Evolutionary conservation across 2,329 filamentous ascomycete genomes (phyloP).

Genomic region (Sclerotiophoma versabilis): DNA sequence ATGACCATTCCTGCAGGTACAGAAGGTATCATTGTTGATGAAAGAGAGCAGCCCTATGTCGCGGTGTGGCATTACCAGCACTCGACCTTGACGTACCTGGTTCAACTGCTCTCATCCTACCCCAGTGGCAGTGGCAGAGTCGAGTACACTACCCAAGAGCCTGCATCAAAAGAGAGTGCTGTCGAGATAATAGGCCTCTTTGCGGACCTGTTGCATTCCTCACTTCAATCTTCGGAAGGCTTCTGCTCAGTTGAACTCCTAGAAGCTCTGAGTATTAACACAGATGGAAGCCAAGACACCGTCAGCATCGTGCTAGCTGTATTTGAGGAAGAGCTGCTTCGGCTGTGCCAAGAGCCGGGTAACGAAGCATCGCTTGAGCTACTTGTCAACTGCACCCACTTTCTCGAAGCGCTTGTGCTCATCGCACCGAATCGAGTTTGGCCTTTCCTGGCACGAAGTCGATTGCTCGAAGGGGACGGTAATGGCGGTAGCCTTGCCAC

Average conservation of each 20-base stretch:
- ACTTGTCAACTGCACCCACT: slow-evolving; percentile 78
- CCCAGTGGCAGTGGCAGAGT: slow-evolving; percentile 62
- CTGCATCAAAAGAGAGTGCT: slow-evolving; percentile 66
- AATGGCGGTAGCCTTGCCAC: slow-evolving; percentile 77
- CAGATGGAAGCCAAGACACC: slow-evolving; percentile 71
- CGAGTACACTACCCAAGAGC: slow-evolving; percentile 55
- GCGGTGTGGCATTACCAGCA: slow-evolving; percentile 77
- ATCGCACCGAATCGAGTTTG: slow-evolving; percentile 84
- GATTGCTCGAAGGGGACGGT: slow-evolving; percentile 77
- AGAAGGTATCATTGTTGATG: slow-evolving; percentile 75
- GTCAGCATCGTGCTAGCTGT: slow-evolving; percentile 83
- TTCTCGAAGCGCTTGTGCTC: slow-evolving; percentile 74
- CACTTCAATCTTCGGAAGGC: slow-evolving; percentile 38
- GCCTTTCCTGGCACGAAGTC: slow-evolving; percentile 85
- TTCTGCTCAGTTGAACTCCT: slow-evolving; percentile 40
- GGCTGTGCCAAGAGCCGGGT: slow-evolving; percentile 60
- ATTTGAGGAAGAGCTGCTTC: slow-evolving; percentile 72
- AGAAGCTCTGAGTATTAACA: slow-evolving; percentile 42
- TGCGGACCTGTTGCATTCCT: slow-evolving; percentile 67
- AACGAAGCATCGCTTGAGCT: slow-evolving; percentile 70
- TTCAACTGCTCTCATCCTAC: slow-evolving; percentile 75
- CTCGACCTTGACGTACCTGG: slow-evolving; percentile 80
- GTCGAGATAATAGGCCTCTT: slow-evolving; percentile 78
- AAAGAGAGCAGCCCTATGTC: slow-evolving; percentile 73
- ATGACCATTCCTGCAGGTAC: slow-evolving; percentile 73